A percentile compares a stretch with the other conserved stretches of the same genome.
phyloP scores from a whole-genome alignment of 805 yeast species.

The Yamadazyma akitaensis region DNA sequence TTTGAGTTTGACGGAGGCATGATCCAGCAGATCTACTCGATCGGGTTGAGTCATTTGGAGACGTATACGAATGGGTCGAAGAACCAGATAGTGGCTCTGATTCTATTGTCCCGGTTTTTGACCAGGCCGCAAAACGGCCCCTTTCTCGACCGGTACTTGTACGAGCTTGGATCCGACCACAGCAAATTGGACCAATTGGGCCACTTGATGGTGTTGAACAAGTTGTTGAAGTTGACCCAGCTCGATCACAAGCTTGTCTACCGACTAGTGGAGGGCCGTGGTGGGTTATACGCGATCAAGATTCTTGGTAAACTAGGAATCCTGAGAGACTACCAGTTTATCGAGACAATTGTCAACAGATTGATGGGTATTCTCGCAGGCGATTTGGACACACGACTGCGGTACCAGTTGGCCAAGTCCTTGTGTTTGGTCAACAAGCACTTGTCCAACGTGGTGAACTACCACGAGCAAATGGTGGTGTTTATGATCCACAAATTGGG shows the following conservation, averaged over 20 bases:
- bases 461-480: conserved; percentile 41
- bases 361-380: conserved; percentile 37
- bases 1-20: conserved; percentile 51
- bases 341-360: conserved; percentile 50
- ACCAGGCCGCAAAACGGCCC: conserved; percentile 42
- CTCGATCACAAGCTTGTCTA: too few species aligned
- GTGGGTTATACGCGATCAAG: conserved; percentile 28
- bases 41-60: conserved; percentile 30
- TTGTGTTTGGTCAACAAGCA: conserved; percentile 47
- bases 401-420: conserved; percentile 68
- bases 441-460: conserved; percentile 29
- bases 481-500: conserved; percentile 31
- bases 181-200: conserved; percentile 31
- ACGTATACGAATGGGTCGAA: conserved; percentile 47
- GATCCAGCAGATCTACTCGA: conserved; percentile 27
- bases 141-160: conserved; percentile 19
- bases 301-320: conserved; percentile 36
- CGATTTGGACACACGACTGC: conserved; percentile 48
- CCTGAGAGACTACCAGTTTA: conserved; percentile 6
- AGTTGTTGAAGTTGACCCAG: conserved; percentile 25
- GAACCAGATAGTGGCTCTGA: conserved; percentile 52
- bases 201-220: conserved; percentile 39
- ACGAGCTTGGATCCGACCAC: too few species aligned
- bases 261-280: neutral
- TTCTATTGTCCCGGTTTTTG: conserved; percentile 51